These are phyloP conservation scores for Aspergillus chevalieri DNA, from an alignment of 2,329 filamentous ascomycete species.

Conservation along the genomic window DNA sequence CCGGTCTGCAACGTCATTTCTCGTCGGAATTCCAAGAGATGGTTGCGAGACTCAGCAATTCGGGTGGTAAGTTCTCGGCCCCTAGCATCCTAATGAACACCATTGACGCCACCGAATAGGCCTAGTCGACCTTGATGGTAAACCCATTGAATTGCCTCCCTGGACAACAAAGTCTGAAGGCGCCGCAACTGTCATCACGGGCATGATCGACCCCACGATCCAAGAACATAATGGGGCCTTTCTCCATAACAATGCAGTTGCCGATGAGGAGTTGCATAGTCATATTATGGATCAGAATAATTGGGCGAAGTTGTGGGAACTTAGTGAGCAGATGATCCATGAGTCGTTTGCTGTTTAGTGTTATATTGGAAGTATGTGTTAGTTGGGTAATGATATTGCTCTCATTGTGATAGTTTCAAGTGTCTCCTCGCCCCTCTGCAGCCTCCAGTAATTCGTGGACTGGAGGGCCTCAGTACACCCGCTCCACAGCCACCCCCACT, in stretches of 20 bases:
- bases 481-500: background rate
- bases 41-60: background rate
- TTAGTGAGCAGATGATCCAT: background rate
- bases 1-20: background rate
- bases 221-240: background rate
- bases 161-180: background rate
- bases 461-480: background rate
- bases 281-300: background rate
- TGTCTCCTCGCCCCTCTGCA: background rate
- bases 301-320: background rate
- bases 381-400: too few species aligned
- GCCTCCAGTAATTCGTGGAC: background rate
- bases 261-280: background rate
- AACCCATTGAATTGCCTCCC: constrained; percentile 4
- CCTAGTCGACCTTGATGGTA: background rate
- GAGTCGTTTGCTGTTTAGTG: background rate
- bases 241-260: background rate
- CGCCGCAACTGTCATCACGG: background rate
- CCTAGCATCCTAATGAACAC: background rate
- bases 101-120: background rate
- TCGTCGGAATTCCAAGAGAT: background rate
- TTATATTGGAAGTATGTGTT: background rate
- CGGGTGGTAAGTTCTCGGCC: background rate
- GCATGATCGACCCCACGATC: background rate
- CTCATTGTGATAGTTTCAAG: background rate